Evolutionary conservation across 2,329 filamentous ascomycete genomes (phyloP).

Genomic region (Curvularia verruculosa): DNA sequence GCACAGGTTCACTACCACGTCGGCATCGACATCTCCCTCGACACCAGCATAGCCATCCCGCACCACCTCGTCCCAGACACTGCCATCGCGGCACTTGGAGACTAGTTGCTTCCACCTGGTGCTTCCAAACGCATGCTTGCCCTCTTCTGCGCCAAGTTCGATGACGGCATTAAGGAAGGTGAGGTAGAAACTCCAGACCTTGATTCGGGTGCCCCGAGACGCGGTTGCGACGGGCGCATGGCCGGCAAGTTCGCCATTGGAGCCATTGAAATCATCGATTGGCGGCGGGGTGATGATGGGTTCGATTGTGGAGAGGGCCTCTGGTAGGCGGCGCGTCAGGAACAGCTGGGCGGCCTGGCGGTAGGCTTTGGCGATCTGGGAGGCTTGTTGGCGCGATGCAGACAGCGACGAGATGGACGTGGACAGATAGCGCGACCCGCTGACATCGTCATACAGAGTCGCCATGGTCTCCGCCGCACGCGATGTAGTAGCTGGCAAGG

Average conservation of each 20-base stretch:
- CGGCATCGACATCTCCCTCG: slow-evolving; percentile 90
- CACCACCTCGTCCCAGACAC: slow-evolving; percentile 94
- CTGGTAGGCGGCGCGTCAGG: slow-evolving; percentile 88
- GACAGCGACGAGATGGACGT: slow-evolving; percentile 74
- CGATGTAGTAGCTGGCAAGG: background rate
- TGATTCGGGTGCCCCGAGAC: slow-evolving; percentile 82
- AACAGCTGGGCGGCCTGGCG: slow-evolving; percentile 93
- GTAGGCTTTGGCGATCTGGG: slow-evolving; percentile 87
- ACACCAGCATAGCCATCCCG: slow-evolving; percentile 83
- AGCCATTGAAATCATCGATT: slow-evolving; percentile 31
- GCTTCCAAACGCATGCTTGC: slow-evolving; percentile 84
- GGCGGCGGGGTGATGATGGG: slow-evolving; percentile 73
- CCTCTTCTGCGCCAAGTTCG: slow-evolving; percentile 87
- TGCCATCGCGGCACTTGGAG: slow-evolving; percentile 82
- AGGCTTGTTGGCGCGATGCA: slow-evolving; percentile 68
- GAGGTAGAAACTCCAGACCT: slow-evolving; percentile 96
- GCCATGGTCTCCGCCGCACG: slow-evolving; percentile 36
- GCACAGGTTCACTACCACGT: slow-evolving; percentile 89
- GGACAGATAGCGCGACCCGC: slow-evolving; percentile 64
- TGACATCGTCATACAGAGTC: slow-evolving; percentile 59
- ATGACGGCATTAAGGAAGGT: slow-evolving; percentile 90
- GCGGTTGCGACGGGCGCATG: slow-evolving; percentile 78
- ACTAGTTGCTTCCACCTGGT: slow-evolving; percentile 84
- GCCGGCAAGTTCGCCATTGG: slow-evolving; percentile 32
- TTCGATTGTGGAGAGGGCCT: slow-evolving; percentile 83